Conservation (phyloP, 108 stramenopile species). For the Cyclotella cryptica region DNA sequence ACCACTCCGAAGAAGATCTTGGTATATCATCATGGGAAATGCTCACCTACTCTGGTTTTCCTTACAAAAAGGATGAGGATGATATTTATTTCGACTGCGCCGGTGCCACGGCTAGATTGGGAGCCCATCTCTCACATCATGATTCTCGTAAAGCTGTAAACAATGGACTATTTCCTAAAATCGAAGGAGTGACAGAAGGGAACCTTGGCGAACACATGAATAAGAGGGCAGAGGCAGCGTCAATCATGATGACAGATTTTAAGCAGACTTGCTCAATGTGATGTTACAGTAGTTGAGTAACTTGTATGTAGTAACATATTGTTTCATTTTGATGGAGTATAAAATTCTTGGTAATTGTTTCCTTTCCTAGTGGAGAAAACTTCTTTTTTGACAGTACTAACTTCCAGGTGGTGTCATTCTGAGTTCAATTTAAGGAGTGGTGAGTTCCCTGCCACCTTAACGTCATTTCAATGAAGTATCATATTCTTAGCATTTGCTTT, state of each 20-base stretch:
- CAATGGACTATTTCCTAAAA: neutral
- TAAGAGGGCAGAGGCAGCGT: constrained; percentile 4
- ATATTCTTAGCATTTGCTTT: too few species aligned
- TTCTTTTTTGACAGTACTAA: too few species aligned
- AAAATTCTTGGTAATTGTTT: too few species aligned
- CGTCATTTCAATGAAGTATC: too few species aligned
- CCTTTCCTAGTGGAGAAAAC: too few species aligned
- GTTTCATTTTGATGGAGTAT: too few species aligned
- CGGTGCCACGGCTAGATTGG: neutral
- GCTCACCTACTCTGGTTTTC: constrained; percentile 1
- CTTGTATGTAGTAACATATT: too few species aligned
- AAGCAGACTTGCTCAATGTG: neutral
- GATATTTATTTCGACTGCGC: neutral
- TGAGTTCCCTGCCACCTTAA: too few species aligned
- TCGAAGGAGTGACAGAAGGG: neutral
- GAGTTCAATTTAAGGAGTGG: too few species aligned
- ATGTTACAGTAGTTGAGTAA: too few species aligned
- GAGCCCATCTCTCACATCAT: constrained; percentile 1
- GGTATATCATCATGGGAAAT: constrained; percentile 6
- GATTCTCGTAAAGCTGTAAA: neutral
- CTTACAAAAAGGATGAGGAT: neutral
- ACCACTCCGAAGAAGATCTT: neutral
- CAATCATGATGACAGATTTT: neutral
- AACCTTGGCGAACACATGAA: neutral
- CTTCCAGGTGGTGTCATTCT: too few species aligned